These are phyloP conservation scores for Gleditsia sinensis DNA, from an alignment of 306 rosid species.

Conservation along the genomic window DNA sequence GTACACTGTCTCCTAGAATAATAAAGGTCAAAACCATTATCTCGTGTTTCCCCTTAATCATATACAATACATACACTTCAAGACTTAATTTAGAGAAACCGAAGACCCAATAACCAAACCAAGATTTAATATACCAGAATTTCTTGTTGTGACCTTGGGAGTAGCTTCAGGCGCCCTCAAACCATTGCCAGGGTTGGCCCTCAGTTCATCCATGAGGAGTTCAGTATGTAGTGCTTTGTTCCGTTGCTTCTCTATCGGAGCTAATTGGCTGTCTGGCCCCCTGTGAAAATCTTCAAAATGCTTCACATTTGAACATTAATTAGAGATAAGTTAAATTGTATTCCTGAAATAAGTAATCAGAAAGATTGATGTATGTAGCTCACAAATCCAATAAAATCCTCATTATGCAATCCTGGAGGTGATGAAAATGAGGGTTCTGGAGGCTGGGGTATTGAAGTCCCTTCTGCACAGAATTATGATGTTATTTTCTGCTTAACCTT, in stretches of 20 bases:
- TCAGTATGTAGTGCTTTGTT: slow-evolving; percentile 36
- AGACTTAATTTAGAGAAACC: slow-evolving; percentile 17
- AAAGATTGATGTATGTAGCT: slow-evolving; percentile 35
- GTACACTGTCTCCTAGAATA: slow-evolving; percentile 45
- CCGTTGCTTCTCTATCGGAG: slow-evolving; percentile 48
- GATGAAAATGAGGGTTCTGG: slow-evolving; percentile 62
- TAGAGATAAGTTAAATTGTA: slow-evolving; percentile 22
- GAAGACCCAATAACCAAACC: not conserved
- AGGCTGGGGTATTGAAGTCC: slow-evolving; percentile 50
- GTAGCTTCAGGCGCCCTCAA: slow-evolving; percentile 42
- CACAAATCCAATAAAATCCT: slow-evolving; percentile 50
- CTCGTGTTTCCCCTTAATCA: slow-evolving; percentile 13
- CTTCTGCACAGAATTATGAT: slow-evolving; percentile 45
- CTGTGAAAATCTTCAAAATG: slow-evolving; percentile 54
- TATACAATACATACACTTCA: not conserved
- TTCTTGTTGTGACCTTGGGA: slow-evolving; percentile 45
- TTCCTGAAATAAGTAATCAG: slow-evolving; percentile 25
- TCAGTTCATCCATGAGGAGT: slow-evolving; percentile 39
- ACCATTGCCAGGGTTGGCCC: slow-evolving; percentile 45
- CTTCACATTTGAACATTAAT: slow-evolving; percentile 48
- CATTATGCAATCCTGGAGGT: slow-evolving; percentile 42
- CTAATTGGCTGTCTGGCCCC: slow-evolving; percentile 47
- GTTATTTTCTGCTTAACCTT: slow-evolving; percentile 16
- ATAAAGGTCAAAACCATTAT: slow-evolving; percentile 15
- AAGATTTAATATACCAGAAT: slow-evolving; percentile 56